Evolutionary conservation across 2,329 filamentous ascomycete species (phyloP), one percentile per base, ranked within the genome.

Genomic region (Blastomyces emzantsi): DNA sequence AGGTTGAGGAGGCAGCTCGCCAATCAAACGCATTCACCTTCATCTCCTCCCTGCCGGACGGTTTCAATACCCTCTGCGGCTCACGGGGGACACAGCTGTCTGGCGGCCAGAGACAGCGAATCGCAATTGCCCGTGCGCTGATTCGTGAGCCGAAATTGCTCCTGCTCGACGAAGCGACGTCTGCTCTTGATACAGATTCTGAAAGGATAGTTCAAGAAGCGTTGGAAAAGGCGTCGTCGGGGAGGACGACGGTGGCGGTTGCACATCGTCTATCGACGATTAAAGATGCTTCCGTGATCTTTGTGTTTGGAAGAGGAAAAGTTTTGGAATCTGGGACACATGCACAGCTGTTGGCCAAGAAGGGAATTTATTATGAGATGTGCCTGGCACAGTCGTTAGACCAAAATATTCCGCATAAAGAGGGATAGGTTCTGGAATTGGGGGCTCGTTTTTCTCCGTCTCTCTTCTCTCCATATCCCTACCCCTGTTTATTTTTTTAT

Each of bases 241-340:
- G 90, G 15, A 83, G 91, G 59, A 96, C 91, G 0, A 95, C 90
- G 1, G 93, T 96, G 69, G 89, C 90, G 2, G 95, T 96, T 72
- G 92, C 92, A 39, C 92, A 96, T 78, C 85, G 91, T 68, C 82
- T 96, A 5, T 92, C 89, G 0, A 96, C 92, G 9, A 92, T 96
- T 77, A 88, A 85, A 74, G 86, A 91, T 69, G 91, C 91, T 0
- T 87, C 96, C 74, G 92, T 92, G 69, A 96, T 96, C 67, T 88
- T 95, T 17, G 77, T 79, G 33, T 70, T 79, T 63, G 73, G 74
- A 25, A 70, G 73, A 4, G 77, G 77, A 2, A 71, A 64, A 60
- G 71, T 79, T 30, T 72, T 72, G 25, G 77, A 79, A 64, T 69
- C 67, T 30, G 77, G 77, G 1, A 76, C 72, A n/a, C 77, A 79